Percentiles rank a stretch among this genome's conserved stretches.
These are phyloP conservation scores for Phytophthora tentaculata DNA, from an alignment of 352 stramenopile species.

Conservation along the genomic window DNA sequence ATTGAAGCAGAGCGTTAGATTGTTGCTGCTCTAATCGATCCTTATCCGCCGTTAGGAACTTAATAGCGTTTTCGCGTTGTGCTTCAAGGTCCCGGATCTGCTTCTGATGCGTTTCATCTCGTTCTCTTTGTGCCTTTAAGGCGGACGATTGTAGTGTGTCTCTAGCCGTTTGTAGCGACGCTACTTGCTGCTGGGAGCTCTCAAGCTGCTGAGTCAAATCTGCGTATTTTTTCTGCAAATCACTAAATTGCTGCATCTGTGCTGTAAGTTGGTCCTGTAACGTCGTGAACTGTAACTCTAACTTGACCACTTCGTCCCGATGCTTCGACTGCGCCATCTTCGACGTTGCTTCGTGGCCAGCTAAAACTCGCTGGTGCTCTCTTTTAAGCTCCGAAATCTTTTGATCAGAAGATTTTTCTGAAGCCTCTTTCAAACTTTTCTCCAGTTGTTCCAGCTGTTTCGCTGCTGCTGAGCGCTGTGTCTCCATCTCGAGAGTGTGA, in stretches of 20 bases:
- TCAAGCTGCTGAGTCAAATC: conserved; percentile 19
- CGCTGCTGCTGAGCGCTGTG: conserved; percentile 7
- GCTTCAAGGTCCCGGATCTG: conserved; percentile 41
- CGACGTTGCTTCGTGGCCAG: conserved; percentile 23
- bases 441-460: conserved; percentile 31
- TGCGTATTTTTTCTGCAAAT: conserved; percentile 31
- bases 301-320: conserved; percentile 15
- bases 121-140: conserved; percentile 49
- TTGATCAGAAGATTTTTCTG: conserved; percentile 30
- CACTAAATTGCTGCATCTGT: conserved; percentile 17
- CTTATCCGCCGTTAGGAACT: conserved; percentile 30
- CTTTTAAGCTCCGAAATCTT: conserved; percentile 32
- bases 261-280: conserved; percentile 27
- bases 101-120: conserved; percentile 46
- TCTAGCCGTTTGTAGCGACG: conserved; percentile 33
- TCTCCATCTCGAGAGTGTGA: conserved; percentile 33
- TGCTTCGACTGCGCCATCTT: conserved; percentile 25
- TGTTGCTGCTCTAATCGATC: conserved; percentile 28
- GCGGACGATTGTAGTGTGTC: conserved; percentile 36
- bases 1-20: conserved; percentile 17
- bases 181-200: conserved; percentile 39
- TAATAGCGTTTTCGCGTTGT: conserved; percentile 33
- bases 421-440: conserved; percentile 15
- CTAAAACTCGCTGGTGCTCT: conserved; percentile 30
- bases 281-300: conserved; percentile 26